Base-by-base conservation (phyloP, 257 asterid genomes). In the Solanum clarkiae region DNA sequence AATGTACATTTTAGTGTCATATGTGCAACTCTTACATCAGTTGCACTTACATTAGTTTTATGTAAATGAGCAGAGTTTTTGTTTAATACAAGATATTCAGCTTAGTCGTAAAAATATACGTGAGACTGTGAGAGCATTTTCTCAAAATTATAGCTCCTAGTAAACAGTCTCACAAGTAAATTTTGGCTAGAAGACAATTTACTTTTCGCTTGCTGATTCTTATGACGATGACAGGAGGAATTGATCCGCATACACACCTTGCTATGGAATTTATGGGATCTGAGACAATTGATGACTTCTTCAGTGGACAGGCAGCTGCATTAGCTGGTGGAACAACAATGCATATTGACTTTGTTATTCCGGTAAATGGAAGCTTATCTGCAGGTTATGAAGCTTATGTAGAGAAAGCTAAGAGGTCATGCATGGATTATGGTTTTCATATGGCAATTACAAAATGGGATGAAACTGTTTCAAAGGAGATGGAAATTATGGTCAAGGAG, bases 391-490 rank as follows among this genome's bases (percentile, higher is more conserved):
- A 92, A 88, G 86, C 95, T 80, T 95, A 97, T 80, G 94, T 90
- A 18, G 91, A 91, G 82, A 97, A 97, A 87, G 94, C 99, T 32
- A 90, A 91, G 91, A 90, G n/a, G 55, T 92, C 98, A n/a, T 89
- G 91, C 92, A 97, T 94, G 98, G 99, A 97, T 89, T 97, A 97
- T 87, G 99, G 99, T 66, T 95, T 97, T 92, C 99, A 97, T 90
- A 94, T 97, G 98, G 98, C 99, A 82, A 86, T 97, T 88, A 97
- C 99, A 32, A 97, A 97, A 89, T 97, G 98, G 98, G 98, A 97
- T 88, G 98, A 93, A 83, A 86, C 91, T 62, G 96, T 97, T 66
- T 89, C 97, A 53, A 85, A 85, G 84, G 98, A 97, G 87, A 97
- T 95, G 97, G 99, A 97, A 88, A 85, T 92, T 88, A 95, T 97